Evolutionary conservation across 192 early-diverging fungal species (phyloP), one percentile per base, ranked within the genome.

Genomic region (Phycomyces nitens): DNA sequence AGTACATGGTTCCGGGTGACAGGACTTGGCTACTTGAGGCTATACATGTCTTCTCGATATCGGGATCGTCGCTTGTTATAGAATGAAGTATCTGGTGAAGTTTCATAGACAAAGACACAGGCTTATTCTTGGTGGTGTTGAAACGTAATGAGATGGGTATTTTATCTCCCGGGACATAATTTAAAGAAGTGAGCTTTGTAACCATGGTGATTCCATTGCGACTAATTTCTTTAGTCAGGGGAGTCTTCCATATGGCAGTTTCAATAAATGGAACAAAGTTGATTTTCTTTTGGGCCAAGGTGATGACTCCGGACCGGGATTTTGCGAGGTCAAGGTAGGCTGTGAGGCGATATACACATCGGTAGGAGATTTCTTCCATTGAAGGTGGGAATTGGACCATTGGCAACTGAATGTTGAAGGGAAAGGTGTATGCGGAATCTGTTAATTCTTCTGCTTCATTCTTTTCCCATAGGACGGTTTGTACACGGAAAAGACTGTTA

Each of bases 361-460:
- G 26, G 12, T 67, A 67, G 0, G 22, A 2, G 10, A 23, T 16
- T 21, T 60, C n/a, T 5, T 60, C 29, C 16, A 67, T 26, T 5
- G 55, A 58, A 26, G 65, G 65, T 26, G 65, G 65, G 34, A 60
- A 67, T 60, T 67, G 65, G 29, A 67, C 24, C 65, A 67, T 53
- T 10, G 65, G 65, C 38, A 67, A 41, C 53, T 67, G 55, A 15
- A 67, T 53, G 18, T 27, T 60, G 24, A 67, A 67, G 5, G 58
- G 52, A 67, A 53, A 67, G 0, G 49, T 53, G 26, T 67, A 60
- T n/a, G 39, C 47, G 9, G 23, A 10, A 20, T 60, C 42, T 14
- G 2, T 10, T 7, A 42, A 29, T 47, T 18, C n/a, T 1, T 22
- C 10, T 22, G 43, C 15, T 26, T 49, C 26, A 15, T 14, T 53